Conservation (phyloP, 257 asterid genomes). For the Catharanthus roseus region DNA sequence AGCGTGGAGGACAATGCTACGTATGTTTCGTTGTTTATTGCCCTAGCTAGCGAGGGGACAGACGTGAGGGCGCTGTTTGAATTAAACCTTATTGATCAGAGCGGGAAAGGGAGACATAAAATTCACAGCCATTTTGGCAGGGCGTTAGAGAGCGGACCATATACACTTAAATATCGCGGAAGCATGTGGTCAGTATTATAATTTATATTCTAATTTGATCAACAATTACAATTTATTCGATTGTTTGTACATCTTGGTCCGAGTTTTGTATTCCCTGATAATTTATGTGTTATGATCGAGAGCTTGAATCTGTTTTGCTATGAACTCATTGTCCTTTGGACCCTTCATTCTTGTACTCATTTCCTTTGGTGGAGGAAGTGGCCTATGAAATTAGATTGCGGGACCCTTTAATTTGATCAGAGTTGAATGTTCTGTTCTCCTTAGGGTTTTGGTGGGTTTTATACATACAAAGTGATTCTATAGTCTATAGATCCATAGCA, state of each 20-base stretch:
- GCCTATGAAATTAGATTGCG: background rate
- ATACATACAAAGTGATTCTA: background rate
- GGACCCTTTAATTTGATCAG: background rate
- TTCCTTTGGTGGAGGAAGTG: background rate
- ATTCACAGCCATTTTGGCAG: slow-evolving; percentile 95
- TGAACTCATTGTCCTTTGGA: background rate
- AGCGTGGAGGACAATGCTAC: slow-evolving; percentile 79
- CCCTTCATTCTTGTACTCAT: background rate
- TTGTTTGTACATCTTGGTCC: slow-evolving; percentile 1
- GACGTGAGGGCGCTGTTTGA: slow-evolving; percentile 93
- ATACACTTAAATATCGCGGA: slow-evolving; percentile 82
- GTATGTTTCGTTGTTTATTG: slow-evolving; percentile 78
- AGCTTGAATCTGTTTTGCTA: background rate
- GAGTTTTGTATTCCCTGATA: background rate
- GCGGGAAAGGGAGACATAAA: slow-evolving; percentile 90
- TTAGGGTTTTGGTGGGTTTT: background rate
- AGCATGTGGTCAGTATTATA: slow-evolving; percentile 82
- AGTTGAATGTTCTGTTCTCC: background rate
- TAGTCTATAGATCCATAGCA: background rate
- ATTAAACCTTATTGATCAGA: slow-evolving; percentile 80
- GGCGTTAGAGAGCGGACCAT: slow-evolving; percentile 92
- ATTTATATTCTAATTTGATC: background rate
- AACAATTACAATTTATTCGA: background rate
- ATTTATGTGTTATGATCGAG: background rate
- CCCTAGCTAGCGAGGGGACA: slow-evolving; percentile 76